Conservation (phyloP, 768 basidiomycete genomes). For the Guyanaporus albipodus region DNA sequence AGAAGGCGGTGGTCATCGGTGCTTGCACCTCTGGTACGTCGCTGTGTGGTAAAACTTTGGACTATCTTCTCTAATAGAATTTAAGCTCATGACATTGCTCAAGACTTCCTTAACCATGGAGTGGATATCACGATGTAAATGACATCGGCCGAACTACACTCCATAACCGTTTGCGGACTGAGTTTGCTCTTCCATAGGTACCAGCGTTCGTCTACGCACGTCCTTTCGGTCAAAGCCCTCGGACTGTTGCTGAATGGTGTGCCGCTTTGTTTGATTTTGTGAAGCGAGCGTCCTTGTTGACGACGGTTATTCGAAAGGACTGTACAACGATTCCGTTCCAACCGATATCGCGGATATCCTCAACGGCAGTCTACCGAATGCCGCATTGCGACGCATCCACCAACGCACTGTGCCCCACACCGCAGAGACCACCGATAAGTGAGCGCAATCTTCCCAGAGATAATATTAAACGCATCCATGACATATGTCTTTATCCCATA, state of each 20-base stretch:
- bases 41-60: not conserved
- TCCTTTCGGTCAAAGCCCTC: not conserved
- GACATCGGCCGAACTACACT: not conserved
- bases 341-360: conserved; percentile 22
- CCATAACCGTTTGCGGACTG: not conserved
- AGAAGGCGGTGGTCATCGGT: conserved; percentile 64
- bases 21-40: conserved; percentile 56
- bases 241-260: not conserved
- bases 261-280: not conserved
- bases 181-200: not conserved
- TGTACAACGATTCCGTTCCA: conserved; percentile 5
- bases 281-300: not conserved
- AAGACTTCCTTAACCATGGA: conserved; percentile 31
- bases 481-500: not conserved
- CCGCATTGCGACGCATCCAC: conserved; percentile 10
- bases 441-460: conserved; percentile 1
- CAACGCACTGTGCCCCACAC: conserved; percentile 16
- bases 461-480: not conserved
- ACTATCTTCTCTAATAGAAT: conserved; percentile 7
- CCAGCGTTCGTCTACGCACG: not conserved
- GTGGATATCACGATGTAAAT: conserved; percentile 30
- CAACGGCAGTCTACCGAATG: conserved; percentile 14
- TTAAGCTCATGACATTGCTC: conserved; percentile 36
- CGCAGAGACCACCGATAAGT: conserved; percentile 28
- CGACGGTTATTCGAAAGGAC: not conserved